A percentile compares a stretch with the other conserved stretches of the same genome.
Evolutionary conservation across 352 stramenopile genomes (phyloP).

Genomic region (Phytophthora capsici): DNA sequence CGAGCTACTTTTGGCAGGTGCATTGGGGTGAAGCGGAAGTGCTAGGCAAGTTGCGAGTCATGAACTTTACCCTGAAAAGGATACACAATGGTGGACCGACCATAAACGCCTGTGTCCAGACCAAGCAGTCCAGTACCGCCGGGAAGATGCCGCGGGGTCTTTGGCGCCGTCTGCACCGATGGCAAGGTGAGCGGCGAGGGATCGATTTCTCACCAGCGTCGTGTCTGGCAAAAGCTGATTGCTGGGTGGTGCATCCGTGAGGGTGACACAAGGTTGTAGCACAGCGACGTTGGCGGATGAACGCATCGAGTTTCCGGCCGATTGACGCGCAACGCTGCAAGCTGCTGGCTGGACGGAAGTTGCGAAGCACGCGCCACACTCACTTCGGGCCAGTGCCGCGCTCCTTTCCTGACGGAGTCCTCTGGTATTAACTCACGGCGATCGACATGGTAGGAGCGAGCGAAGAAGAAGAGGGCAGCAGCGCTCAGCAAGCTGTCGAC

Average conservation of each 20-base stretch:
- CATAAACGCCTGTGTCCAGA: background rate
- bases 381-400: background rate
- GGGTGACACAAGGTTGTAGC: background rate
- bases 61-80: background rate
- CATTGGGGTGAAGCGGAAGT: background rate
- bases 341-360: background rate
- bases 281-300: too few relatives aligned
- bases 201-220: slow-evolving; percentile 6
- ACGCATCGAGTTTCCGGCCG: too few relatives aligned
- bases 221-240: background rate
- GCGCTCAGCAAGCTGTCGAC: background rate
- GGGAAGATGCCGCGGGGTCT: slow-evolving; percentile 13
- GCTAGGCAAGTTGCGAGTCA: background rate
- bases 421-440: background rate
- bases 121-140: slow-evolving; percentile 17
- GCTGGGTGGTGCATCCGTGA: background rate
- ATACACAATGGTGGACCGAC: background rate
- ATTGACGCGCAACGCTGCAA: background rate
- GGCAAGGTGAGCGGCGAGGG: background rate
- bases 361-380: background rate
- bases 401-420: background rate
- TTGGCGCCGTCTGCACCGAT: background rate
- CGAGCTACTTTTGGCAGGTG: slow-evolving; percentile 17
- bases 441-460: too few relatives aligned
- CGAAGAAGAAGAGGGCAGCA: background rate